These are phyloP conservation scores for Ogataea pini DNA, from an alignment of 805 yeast genomes.

Conservation along the genomic window DNA sequence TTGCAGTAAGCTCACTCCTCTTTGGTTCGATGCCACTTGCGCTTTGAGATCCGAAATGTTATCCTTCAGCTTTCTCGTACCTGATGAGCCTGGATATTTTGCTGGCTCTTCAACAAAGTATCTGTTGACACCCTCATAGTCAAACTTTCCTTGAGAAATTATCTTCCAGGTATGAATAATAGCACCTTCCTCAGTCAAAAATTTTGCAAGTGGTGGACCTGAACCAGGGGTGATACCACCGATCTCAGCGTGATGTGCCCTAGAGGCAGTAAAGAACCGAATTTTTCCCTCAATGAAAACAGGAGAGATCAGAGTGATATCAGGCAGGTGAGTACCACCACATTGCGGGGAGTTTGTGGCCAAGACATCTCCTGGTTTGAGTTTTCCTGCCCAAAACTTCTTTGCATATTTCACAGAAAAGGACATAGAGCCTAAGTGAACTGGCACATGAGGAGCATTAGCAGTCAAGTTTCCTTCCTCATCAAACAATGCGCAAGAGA, in stretches of 20 bases:
- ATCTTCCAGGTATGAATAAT: conserved; percentile 53
- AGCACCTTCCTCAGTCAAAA: conserved; percentile 56
- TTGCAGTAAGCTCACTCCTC: conserved; percentile 47
- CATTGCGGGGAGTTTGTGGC: conserved; percentile 44
- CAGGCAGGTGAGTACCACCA: conserved; percentile 50
- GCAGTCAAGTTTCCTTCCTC: conserved; percentile 38
- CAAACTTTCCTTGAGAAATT: conserved; percentile 51
- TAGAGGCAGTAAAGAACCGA: conserved; percentile 53
- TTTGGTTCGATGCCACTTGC: conserved; percentile 51
- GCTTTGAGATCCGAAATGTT: conserved; percentile 52
- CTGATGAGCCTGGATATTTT: conserved; percentile 51
- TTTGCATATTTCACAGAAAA: conserved; percentile 41
- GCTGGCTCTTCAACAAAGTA: conserved; percentile 51
- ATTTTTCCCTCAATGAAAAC: conserved; percentile 47
- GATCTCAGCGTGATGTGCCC: conserved; percentile 64
- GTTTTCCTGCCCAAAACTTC: conserved; percentile 39
- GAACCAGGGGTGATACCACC: conserved; percentile 60
- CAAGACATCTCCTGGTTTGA: conserved; percentile 44
- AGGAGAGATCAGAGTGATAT: conserved; percentile 57
- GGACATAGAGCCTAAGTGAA: conserved; percentile 48
- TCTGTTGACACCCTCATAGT: conserved; percentile 49
- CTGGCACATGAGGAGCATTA: conserved; percentile 42
- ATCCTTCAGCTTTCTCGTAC: conserved; percentile 55
- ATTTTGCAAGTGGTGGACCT: conserved; percentile 54
- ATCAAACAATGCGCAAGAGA: conserved; percentile 49